A percentile compares a stretch with the other conserved stretches of the same genome.
Evolutionary conservation across 768 basidiomycete species (phyloP).

Genomic region (Lactifluus rugatus): DNA sequence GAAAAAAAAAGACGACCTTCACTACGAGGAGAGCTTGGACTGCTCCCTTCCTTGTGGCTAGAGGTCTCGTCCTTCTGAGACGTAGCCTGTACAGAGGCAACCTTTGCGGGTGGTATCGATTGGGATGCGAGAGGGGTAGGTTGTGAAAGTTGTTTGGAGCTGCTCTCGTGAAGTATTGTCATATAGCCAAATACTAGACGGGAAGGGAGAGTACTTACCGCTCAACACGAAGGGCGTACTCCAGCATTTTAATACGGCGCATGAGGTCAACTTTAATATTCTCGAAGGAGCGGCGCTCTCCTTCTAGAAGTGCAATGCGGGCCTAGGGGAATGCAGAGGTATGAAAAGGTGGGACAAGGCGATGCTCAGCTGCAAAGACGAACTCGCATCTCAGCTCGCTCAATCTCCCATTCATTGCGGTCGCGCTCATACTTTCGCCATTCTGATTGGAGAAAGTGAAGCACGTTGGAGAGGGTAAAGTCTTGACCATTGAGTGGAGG

Average conservation of each 20-base stretch:
- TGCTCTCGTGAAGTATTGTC: conserved; percentile 31
- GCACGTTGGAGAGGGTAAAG: conserved; percentile 85
- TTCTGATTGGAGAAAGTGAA: conserved; percentile 97
- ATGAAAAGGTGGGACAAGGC: conserved; percentile 22
- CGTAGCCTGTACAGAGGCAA: conserved; percentile 46
- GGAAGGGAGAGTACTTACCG: conserved; percentile 47
- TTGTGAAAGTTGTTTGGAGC: conserved; percentile 72
- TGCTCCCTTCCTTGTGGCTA: conserved; percentile 71
- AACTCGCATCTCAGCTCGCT: conserved; percentile 97
- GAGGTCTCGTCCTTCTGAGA: conserved; percentile 62
- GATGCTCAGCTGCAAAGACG: conserved; percentile 27
- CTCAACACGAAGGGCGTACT: conserved; percentile 93
- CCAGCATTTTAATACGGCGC: conserved; percentile 98
- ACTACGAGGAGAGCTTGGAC: conserved; percentile 75
- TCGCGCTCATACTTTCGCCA: conserved; percentile 97
- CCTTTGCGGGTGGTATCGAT: conserved; percentile 56
- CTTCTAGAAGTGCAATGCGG: conserved; percentile 93
- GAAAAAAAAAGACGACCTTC: conserved; percentile 44
- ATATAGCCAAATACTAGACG: conserved; percentile 20
- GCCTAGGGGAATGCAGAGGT: conserved; percentile 43
- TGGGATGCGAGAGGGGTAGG: conserved; percentile 34
- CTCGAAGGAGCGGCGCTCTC: conserved; percentile 93
- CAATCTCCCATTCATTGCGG: conserved; percentile 99
- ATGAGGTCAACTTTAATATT: conserved; percentile 93
- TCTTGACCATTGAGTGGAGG: conserved; percentile 85